Base-by-base conservation (phyloP, 306 rosid genomes). In the Medicago lupulina region DNA sequence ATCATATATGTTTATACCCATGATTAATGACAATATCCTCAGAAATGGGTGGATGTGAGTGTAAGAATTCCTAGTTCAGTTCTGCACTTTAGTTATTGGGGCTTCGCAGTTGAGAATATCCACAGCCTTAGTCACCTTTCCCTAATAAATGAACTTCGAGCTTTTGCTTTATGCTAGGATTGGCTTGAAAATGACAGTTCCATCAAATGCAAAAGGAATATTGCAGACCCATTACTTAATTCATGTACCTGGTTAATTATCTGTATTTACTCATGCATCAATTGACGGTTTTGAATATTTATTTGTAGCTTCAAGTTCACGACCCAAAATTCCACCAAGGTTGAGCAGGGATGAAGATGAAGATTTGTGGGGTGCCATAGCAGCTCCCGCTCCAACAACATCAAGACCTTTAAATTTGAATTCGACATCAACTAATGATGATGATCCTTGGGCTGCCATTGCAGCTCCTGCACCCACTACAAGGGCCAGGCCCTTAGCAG, bases 381-480 rank as follows among this genome's bases (percentile, higher is more conserved):
- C 99, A 15, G 98, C 96, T 17, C 97, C 99, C 51, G 94, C 98
- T 85, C 99, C 98, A 64, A 86, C 88, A 80, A 41, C 75, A 66
- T 77, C 97, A 39, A 90, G 87, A 75, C 62, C 96, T 19, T 79
- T 85, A 82, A 87, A 82, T 76, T 63, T 88, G 61, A 96, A 85
- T 78, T 9, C 92, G 71, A 61, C 54, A 65, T 72, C 21, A 50
- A 19, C 86, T 40, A 87, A 82, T 58, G 92, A 87, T 47, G 96
- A 90, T 76, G 99, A 96, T 82, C 99, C 97, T 15, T 96, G 99
- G 99, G 97, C 93, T 76, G 86, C 97, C 73, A 92, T 96, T 77
- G 99, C 99, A 54, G 97, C 99, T 74, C 99, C 99, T 34, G 89
- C 88, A 16, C 98, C 99, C 46, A 84, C 90, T 18, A 89, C 98